Evolutionary conservation across 768 basidiomycete species (phyloP), one percentile per base, ranked within the genome.

Genomic region (Suillus plorans): DNA sequence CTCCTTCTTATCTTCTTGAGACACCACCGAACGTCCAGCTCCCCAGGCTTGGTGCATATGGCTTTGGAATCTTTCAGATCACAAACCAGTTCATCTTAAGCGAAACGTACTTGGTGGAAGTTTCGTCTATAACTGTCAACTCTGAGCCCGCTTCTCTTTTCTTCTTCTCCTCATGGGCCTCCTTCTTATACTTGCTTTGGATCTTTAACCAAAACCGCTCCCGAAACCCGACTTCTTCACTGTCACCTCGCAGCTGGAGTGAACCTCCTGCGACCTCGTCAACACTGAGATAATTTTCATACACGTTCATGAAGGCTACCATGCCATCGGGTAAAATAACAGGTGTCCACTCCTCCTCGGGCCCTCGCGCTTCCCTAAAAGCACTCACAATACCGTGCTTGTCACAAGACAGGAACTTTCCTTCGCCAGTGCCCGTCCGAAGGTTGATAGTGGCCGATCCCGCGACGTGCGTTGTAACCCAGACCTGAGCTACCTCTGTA

Each of bases 341-440:
- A 18, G 94, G 90, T 4, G 90, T 91, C 92, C 94, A 97, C 76
- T 96, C 95, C 76, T 97, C 95, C 76, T 97, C 93, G 5, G 92
- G 91, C 2, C 95, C 95, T 39, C 95, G 85, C 34, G 95, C 95
- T 71, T 97, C 95, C 55, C 92, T 82, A 72, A 93, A 90, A 52
- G 91, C 89, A 67, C 89, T 86, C 16, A 97, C 89, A 22, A 94
- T 80, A 8, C 95, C 95, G 70, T 93, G 88, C 66, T 88, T 83
- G 79, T 96, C 93, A 77, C 90, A 92, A 9, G 92, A 94, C 56
- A 97, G 79, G 74, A 95, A 97, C 77, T 95, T 95, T 12, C 93
- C 93, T 73, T 91, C 92, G 28, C 91, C 91, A n/a, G 86, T 86
- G 1, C 92, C 92, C 41, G 92, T 92, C 25, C 95, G 88, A 65